Evolutionary conservation across 2,329 filamentous ascomycete genomes (phyloP).

Genomic region (Fusarium devonianum): DNA sequence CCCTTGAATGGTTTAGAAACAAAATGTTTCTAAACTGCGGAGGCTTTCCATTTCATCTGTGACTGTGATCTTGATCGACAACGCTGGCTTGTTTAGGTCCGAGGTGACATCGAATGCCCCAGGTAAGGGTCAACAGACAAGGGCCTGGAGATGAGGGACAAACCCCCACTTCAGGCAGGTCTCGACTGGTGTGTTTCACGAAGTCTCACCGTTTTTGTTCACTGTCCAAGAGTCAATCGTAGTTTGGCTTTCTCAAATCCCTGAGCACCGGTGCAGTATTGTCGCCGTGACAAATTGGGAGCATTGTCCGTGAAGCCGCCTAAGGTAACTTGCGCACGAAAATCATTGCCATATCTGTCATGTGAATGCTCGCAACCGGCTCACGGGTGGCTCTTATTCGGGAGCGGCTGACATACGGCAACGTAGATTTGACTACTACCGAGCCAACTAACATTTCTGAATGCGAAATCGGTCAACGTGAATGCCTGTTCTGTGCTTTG

Average conservation of each 20-base stretch:
- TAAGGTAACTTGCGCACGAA: conserved; percentile 25
- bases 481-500: too few relatives aligned
- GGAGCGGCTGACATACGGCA: conserved; percentile 37
- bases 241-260: conserved; percentile 27
- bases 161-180: conserved; percentile 10
- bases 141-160: conserved; percentile 9
- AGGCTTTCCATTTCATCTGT: too few relatives aligned
- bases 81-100: conserved; percentile 14
- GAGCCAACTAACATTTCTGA: conserved; percentile 14
- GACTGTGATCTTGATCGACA: conserved; percentile 13
- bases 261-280: conserved; percentile 36
- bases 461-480: conserved; percentile 20
- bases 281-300: too few relatives aligned
- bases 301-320: conserved; percentile 27
- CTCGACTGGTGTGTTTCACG: conserved; percentile 16
- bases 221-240: conserved; percentile 21
- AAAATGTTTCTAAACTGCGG: conserved; percentile 4
- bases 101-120: too few relatives aligned
- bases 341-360: conserved; percentile 37
- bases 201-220: conserved; percentile 11
- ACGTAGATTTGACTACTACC: conserved; percentile 31
- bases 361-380: conserved; percentile 6
- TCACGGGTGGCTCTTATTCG: conserved; percentile 24
- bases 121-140: conserved; percentile 9
- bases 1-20: conserved; percentile 15